Conservation (phyloP, 257 asterid species). For the Echites panduratus region DNA sequence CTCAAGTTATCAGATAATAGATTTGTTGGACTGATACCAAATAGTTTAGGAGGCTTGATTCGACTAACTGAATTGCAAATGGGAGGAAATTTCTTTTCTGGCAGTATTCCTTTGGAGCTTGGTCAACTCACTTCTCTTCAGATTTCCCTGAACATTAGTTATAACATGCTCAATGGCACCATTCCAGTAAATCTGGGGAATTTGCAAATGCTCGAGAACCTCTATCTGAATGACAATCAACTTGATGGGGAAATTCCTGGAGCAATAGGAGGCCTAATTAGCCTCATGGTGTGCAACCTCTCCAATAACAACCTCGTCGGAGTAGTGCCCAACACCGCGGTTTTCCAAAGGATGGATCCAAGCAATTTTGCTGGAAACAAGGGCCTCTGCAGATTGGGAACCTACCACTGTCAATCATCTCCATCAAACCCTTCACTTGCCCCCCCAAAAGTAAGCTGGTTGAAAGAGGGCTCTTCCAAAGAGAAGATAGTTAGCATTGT, state of each 20-base stretch:
- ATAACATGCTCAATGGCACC: slow-evolving; percentile 52
- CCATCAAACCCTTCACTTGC: slow-evolving; percentile 20
- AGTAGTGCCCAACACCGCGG: slow-evolving; percentile 57
- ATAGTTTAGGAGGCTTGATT: slow-evolving; percentile 53
- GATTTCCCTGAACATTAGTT: slow-evolving; percentile 70
- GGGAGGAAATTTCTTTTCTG: slow-evolving; percentile 73
- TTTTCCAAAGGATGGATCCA: slow-evolving; percentile 59
- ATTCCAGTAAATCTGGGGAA: slow-evolving; percentile 62
- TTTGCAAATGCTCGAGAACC: slow-evolving; percentile 75
- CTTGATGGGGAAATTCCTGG: slow-evolving; percentile 75
- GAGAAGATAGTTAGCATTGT: slow-evolving; percentile 55
- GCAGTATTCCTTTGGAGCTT: slow-evolving; percentile 61
- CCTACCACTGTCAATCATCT: slow-evolving; percentile 33
- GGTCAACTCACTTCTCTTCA: slow-evolving; percentile 70
- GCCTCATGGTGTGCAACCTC: slow-evolving; percentile 72
- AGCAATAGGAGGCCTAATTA: slow-evolving; percentile 56
- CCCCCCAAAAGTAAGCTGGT: slow-evolving; percentile 34
- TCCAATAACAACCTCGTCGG: slow-evolving; percentile 71
- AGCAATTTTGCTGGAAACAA: slow-evolving; percentile 67
- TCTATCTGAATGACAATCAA: slow-evolving; percentile 63
- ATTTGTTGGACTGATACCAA: slow-evolving; percentile 56
- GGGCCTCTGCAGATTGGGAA: slow-evolving; percentile 38
- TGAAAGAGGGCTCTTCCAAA: slow-evolving; percentile 33
- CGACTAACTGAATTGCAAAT: slow-evolving; percentile 71
- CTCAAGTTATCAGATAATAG: slow-evolving; percentile 67